Evolutionary conservation across 2,329 filamentous ascomycete genomes (phyloP).

Genomic region (Huntiella decipiens): DNA sequence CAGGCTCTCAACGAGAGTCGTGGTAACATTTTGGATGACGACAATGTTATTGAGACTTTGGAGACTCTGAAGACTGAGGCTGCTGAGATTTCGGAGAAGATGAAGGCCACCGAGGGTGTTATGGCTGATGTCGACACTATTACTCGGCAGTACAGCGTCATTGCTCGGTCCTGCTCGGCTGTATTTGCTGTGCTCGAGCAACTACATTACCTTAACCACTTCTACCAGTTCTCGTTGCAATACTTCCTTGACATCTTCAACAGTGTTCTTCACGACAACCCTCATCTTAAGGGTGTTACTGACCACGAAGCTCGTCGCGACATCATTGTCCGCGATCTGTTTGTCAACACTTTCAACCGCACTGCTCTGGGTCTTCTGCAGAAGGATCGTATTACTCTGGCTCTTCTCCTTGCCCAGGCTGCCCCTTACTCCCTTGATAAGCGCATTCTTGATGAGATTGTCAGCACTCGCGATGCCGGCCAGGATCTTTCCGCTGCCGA

Average conservation of each 20-base stretch:
- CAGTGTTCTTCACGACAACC: slow-evolving; percentile 66
- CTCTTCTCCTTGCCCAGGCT: slow-evolving; percentile 85
- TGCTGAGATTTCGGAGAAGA: slow-evolving; percentile 88
- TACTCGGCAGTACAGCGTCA: slow-evolving; percentile 81
- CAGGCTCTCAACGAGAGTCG: slow-evolving; percentile 94
- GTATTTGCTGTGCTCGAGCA: slow-evolving; percentile 95
- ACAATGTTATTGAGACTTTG: slow-evolving; percentile 92
- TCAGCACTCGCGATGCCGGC: slow-evolving; percentile 59
- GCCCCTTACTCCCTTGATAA: slow-evolving; percentile 95
- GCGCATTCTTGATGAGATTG: slow-evolving; percentile 63
- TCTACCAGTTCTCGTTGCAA: slow-evolving; percentile 97
- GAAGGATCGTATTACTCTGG: slow-evolving; percentile 83
- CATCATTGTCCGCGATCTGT: slow-evolving; percentile 78
- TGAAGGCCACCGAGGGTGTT: slow-evolving; percentile 88
- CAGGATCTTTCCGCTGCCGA: slow-evolving; percentile 45
- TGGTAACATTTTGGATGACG: slow-evolving; percentile 94
- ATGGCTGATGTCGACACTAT: slow-evolving; percentile 97
- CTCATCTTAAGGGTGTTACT: slow-evolving; percentile 47
- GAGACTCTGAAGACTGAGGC: slow-evolving; percentile 97
- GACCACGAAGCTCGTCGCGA: slow-evolving; percentile 68
- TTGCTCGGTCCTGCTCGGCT: slow-evolving; percentile 87
- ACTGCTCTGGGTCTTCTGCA: slow-evolving; percentile 87
- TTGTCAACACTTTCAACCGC: slow-evolving; percentile 76
- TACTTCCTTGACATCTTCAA: slow-evolving; percentile 98
- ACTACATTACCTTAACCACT: slow-evolving; percentile 94